Percentiles rank a stretch among this genome's conserved stretches.
These are phyloP conservation scores for Beauveria sp. DNA, from an alignment of 2,329 filamentous ascomycete species.

Conservation along the genomic window DNA sequence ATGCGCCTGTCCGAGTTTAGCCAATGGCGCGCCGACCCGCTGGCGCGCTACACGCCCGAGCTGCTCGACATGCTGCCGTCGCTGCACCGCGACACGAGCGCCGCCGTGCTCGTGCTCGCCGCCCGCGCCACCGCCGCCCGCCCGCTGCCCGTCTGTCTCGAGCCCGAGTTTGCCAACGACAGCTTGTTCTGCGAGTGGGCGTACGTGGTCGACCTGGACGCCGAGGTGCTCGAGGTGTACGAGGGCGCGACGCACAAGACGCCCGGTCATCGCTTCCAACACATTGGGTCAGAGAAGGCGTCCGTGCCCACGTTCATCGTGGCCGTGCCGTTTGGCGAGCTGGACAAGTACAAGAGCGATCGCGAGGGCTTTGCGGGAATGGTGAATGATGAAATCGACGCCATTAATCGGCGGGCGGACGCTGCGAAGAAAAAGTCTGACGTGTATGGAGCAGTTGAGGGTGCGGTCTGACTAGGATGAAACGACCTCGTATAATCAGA, in stretches of 20 bases:
- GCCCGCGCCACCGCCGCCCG: background rate
- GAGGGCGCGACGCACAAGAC: background rate
- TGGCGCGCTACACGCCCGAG: background rate
- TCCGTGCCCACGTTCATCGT: background rate
- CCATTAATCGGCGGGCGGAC: background rate
- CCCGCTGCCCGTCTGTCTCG: background rate
- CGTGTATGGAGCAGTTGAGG: background rate
- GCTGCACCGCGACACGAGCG: background rate
- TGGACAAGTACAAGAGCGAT: background rate
- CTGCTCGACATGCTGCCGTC: slow-evolving; percentile 5
- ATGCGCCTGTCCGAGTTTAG: background rate
- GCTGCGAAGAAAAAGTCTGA: background rate
- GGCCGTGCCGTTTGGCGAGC: background rate
- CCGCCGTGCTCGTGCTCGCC: slow-evolving; percentile 1
- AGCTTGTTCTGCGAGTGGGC: slow-evolving; percentile 3
- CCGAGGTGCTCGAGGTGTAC: background rate
- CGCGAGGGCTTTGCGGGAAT: background rate
- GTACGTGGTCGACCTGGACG: slow-evolving; percentile 8
- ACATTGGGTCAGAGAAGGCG: background rate
- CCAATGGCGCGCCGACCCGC: background rate
- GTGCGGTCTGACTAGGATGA: too few species aligned
- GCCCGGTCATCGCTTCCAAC: background rate
- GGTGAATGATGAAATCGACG: background rate
- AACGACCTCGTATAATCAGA: too few species aligned
- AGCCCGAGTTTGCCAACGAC: slow-evolving; percentile 6